Conservation (phyloP, 495 filamentous ascomycete genomes). For the Chaetomidium leptoderma region DNA sequence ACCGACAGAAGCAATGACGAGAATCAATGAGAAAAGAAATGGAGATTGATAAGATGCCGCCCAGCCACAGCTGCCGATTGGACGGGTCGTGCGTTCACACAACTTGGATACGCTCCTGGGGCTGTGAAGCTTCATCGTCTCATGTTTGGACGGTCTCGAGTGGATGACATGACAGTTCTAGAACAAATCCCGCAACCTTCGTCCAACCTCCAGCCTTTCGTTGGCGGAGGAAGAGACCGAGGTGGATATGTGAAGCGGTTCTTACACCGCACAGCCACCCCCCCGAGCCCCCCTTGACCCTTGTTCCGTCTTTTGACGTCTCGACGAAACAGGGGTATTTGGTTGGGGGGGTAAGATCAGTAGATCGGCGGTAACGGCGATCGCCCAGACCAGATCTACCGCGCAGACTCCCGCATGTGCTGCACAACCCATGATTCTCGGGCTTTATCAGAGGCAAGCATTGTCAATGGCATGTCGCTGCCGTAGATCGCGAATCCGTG, state of each 20-base stretch:
- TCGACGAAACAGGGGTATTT: not conserved
- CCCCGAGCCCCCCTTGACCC: not conserved
- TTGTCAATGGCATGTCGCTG: constrained; percentile 1
- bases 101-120: not conserved
- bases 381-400: constrained; percentile 8
- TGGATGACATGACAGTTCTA: constrained; percentile 1
- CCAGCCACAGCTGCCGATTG: not conserved
- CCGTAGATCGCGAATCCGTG: constrained; percentile 5
- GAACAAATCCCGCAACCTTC: not conserved
- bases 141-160: not conserved
- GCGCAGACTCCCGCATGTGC: not conserved
- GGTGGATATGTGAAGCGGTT: not conserved
- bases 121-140: not conserved
- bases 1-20: not conserved
- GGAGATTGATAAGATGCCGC: constrained; percentile 4
- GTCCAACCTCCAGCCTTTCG: not conserved
- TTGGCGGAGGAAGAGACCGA: not conserved
- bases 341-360: not conserved
- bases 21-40: not conserved
- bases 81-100: not conserved
- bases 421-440: not conserved
- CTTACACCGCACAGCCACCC: constrained; percentile 14
- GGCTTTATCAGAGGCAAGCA: not conserved
- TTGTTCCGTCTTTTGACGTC: not conserved
- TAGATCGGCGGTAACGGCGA: constrained; percentile 8